phyloP scores from a whole-genome alignment of 2,329 filamentous ascomycete species.

The Lachnellula willkommii region DNA sequence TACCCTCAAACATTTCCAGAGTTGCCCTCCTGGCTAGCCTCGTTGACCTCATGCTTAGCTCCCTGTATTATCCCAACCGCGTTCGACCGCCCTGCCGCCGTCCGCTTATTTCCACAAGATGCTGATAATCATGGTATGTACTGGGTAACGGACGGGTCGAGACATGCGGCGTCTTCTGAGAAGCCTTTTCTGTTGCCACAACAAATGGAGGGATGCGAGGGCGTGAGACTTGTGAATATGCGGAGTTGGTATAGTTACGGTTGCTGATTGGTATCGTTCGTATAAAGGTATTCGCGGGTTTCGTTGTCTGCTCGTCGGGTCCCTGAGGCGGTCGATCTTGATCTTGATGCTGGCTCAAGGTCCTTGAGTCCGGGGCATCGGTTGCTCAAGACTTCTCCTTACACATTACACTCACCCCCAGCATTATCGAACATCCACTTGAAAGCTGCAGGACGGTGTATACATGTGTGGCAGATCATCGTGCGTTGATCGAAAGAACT shows the following conservation, averaged over 20 bases:
- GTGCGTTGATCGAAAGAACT: too few species aligned
- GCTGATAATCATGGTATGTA: neutral
- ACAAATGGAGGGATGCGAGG: neutral
- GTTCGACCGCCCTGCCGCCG: neutral
- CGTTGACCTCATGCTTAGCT: neutral
- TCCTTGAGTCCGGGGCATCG: neutral
- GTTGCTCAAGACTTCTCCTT: neutral
- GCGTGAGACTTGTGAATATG: neutral
- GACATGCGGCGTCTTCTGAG: neutral
- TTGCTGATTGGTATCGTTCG: neutral
- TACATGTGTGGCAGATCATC: too few species aligned
- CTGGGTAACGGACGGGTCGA: neutral
- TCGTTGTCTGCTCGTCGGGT: neutral
- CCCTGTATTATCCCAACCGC: neutral
- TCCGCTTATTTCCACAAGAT: neutral
- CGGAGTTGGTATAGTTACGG: neutral
- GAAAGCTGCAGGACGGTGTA: too few species aligned
- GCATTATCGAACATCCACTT: too few species aligned
- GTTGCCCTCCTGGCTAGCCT: neutral
- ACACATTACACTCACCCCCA: neutral
- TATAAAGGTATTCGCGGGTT: neutral
- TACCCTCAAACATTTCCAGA: neutral
- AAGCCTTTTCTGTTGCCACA: conserved; percentile 1
- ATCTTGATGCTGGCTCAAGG: neutral
- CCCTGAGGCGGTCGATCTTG: neutral